Conservation (phyloP, 805 yeast genomes). For the Cyberlindnera galapagoensis region DNA sequence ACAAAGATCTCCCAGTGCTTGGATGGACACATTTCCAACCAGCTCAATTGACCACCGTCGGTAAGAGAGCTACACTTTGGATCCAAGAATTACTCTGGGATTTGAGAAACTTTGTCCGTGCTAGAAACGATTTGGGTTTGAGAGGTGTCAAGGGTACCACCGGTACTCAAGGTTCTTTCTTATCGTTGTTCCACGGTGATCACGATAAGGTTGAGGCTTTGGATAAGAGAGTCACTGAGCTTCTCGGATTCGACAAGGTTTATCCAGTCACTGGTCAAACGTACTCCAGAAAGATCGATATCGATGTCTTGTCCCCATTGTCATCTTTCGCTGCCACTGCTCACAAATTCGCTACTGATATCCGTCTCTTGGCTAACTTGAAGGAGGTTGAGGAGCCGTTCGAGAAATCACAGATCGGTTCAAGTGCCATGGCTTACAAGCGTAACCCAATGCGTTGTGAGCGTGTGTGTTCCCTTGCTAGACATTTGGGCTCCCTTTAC, state of each 20-base stretch:
- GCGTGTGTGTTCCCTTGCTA: constrained; percentile 95
- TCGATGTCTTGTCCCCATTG: constrained; percentile 87
- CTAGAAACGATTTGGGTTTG: constrained; percentile 91
- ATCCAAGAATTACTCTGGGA: constrained; percentile 97
- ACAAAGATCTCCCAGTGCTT: constrained; percentile 93
- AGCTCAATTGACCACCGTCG: constrained; percentile 97
- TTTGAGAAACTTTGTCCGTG: constrained; percentile 89
- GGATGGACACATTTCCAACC: constrained; percentile 99
- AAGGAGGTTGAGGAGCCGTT: constrained; percentile 98
- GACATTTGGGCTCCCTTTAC: constrained; percentile 89
- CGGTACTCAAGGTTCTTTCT: constrained; percentile 96
- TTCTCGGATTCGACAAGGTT: constrained; percentile 88
- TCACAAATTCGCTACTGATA: constrained; percentile 96
- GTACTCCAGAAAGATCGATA: constrained; percentile 96
- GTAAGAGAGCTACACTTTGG: constrained; percentile 97
- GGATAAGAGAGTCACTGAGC: constrained; percentile 87
- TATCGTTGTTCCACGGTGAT: constrained; percentile 91
- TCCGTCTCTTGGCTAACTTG: constrained; percentile 90
- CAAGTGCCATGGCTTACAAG: constrained; percentile 98
- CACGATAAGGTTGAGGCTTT: constrained; percentile 93
- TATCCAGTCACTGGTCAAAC: constrained; percentile 99
- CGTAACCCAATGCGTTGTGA: constrained; percentile 99
- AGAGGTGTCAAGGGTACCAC: constrained; percentile 99
- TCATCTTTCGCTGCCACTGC: constrained; percentile 94
- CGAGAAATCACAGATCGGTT: constrained; percentile 97